Conservation (phyloP, 2,329 filamentous ascomycete species). For the Acephala macrosclerotiorum region DNA sequence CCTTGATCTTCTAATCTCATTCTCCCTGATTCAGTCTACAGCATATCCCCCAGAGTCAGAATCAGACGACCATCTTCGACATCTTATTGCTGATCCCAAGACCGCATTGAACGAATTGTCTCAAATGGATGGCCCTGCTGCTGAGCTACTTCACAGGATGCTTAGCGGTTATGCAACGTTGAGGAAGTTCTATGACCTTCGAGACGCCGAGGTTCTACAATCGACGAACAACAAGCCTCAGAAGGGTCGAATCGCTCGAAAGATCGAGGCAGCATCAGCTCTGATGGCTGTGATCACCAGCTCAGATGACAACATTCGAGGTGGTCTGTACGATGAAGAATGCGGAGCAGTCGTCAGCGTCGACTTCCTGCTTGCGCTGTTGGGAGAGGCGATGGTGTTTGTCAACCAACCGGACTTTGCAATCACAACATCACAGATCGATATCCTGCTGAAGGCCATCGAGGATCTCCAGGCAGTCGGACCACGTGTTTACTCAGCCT, state of each 20-base stretch:
- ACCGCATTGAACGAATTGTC: conserved; percentile 76
- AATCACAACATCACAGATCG: conserved; percentile 76
- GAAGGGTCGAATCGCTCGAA: conserved; percentile 60
- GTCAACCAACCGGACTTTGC: conserved; percentile 67
- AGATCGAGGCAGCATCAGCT: conserved; percentile 74
- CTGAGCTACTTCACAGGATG: conserved; percentile 82
- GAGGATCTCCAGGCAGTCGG: conserved; percentile 83
- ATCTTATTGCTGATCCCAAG: conserved; percentile 75
- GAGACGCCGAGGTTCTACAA: conserved; percentile 68
- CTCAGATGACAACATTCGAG: conserved; percentile 88
- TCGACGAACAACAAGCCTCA: conserved; percentile 46
- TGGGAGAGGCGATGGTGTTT: conserved; percentile 85
- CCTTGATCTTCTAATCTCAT: conserved; percentile 84
- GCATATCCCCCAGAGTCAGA: conserved; percentile 76
- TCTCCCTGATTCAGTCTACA: conserved; percentile 84
- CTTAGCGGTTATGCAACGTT: conserved; percentile 93
- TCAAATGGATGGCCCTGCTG: conserved; percentile 79
- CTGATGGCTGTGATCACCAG: conserved; percentile 85
- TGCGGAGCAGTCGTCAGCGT: conserved; percentile 86
- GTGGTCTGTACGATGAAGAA: conserved; percentile 83
- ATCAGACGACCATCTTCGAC: conserved; percentile 75
- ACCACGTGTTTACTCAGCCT: conserved; percentile 73
- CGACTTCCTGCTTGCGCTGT: conserved; percentile 82
- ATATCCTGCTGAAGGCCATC: conserved; percentile 76
- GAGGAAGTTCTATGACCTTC: conserved; percentile 87